A percentile compares a stretch with the other conserved stretches of the same genome.
phyloP scores from a whole-genome alignment of 2,329 filamentous ascomycete species.

The Alternaria ventricosa region DNA sequence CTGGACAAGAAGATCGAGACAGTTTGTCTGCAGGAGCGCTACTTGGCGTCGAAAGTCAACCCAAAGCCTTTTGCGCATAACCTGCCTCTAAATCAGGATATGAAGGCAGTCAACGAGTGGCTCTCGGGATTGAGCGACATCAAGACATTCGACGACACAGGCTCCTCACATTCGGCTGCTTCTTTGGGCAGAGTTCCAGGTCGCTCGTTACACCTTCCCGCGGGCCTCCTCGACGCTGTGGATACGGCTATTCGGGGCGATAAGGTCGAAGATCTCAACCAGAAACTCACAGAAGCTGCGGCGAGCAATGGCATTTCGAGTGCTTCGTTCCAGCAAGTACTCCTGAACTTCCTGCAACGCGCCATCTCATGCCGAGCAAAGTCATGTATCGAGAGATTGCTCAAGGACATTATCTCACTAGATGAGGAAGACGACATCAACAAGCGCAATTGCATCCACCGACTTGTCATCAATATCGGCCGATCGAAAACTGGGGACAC shows the following conservation, averaged over 20 bases:
- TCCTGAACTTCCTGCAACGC: slow-evolving; percentile 81
- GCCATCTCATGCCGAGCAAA: slow-evolving; percentile 74
- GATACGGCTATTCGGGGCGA: slow-evolving; percentile 76
- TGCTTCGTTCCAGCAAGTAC: slow-evolving; percentile 66
- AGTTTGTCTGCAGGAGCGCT: slow-evolving; percentile 79
- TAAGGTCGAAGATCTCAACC: slow-evolving; percentile 62
- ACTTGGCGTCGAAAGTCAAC: slow-evolving; percentile 89
- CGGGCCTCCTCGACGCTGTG: slow-evolving; percentile 71
- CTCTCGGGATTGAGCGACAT: slow-evolving; percentile 80
- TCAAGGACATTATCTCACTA: slow-evolving; percentile 72
- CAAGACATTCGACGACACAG: slow-evolving; percentile 76
- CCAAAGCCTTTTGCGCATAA: slow-evolving; percentile 86
- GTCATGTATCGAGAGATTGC: slow-evolving; percentile 72
- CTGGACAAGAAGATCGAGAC: slow-evolving; percentile 90
- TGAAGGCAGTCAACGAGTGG: slow-evolving; percentile 86
- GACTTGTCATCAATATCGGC: slow-evolving; percentile 89
- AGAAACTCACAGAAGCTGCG: slow-evolving; percentile 65
- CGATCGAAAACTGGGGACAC: slow-evolving; percentile 68
- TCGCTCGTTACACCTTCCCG: slow-evolving; percentile 74
- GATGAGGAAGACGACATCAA: slow-evolving; percentile 94
- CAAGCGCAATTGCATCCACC: slow-evolving; percentile 89
- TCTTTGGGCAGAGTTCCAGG: slow-evolving; percentile 80
- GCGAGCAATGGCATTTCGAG: slow-evolving; percentile 57
- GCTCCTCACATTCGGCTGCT: slow-evolving; percentile 70
- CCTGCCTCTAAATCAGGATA: slow-evolving; percentile 61